Evolutionary conservation across 1,139 yeast species (phyloP), one percentile per base, ranked within the genome.

Genomic region (Wickerhamiella infanticola): DNA sequence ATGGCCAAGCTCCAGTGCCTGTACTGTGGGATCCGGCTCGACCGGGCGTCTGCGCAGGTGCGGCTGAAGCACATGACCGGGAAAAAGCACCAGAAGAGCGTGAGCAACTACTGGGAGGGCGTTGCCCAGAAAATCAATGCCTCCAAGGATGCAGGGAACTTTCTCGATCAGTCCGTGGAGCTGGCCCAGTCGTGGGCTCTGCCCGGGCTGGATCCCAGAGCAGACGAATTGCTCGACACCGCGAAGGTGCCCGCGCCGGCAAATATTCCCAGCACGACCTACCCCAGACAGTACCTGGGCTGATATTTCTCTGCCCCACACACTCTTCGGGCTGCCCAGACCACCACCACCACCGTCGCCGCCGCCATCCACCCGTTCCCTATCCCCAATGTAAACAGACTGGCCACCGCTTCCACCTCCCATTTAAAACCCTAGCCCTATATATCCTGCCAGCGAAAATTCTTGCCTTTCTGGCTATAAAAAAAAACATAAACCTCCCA

Each of bases 61-160:
- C 13, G 41, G 41, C 41, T 25, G 7, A 39, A 39, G 18, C 41
- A 39, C 25, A 39, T 29, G 25, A 23, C 24, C 11, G 41, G 41
- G 26, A 39, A 39, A 11, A 13, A 31, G 18, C 41, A 39, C 23
- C 26, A 25, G 18, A 29, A 31, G 8, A 27, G 36, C 13, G 26
- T 29, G n/a, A 13, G 11, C 4, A 24, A 29, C 18, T 39, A 39
- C 36, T 39, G 41, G 41, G 41, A 13, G 5, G 24, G n/a, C 13
- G 41, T 39, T 11, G 41, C 35, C n/a, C 11, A 29, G 36, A 31
- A 29, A 24, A 23, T 39, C 25, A 31, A 39, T 1, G 41, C 41
- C 5, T 9, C 23, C 33, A 31, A 26, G 7, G 11, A 25, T 9
- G 11, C 25, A 11, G 23, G 26, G 29, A 29, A 39, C n/a, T n/a